Evolutionary conservation across 2,329 filamentous ascomycete species (phyloP).

Genomic region (Kalmusia sp.): DNA sequence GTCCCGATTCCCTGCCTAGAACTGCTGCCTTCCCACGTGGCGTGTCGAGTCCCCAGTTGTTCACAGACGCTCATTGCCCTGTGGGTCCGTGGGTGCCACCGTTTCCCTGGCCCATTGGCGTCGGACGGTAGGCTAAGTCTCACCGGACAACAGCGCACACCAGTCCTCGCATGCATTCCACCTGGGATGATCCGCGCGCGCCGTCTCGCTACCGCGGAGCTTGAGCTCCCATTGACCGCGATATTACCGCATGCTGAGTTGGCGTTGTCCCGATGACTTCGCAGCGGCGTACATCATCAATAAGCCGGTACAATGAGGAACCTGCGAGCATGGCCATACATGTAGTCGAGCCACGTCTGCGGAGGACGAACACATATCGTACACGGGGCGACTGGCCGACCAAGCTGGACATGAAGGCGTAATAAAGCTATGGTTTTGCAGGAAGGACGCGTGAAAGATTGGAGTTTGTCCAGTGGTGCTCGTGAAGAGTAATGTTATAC

Average conservation of each 20-base stretch:
- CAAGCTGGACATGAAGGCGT: no score
- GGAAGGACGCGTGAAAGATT: no score
- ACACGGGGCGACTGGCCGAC: background rate
- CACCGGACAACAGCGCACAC: background rate
- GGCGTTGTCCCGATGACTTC: background rate
- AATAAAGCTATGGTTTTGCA: no score
- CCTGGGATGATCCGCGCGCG: background rate
- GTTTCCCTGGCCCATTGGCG: background rate
- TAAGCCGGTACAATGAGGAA: no score
- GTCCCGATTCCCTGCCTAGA: background rate
- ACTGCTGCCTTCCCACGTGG: background rate
- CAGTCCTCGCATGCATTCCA: background rate
- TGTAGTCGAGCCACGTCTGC: background rate
- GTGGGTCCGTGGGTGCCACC: background rate
- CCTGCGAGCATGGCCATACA: no score
- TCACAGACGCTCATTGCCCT: background rate
- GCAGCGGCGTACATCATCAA: no score
- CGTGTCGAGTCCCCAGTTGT: background rate
- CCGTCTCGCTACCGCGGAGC: background rate
- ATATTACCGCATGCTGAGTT: background rate
- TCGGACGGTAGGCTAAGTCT: background rate
- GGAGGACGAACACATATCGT: background rate
- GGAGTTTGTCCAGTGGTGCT: no score
- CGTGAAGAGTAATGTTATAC: no score
- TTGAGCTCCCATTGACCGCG: background rate